A percentile compares a stretch with the other conserved stretches of the same genome.
These are phyloP conservation scores for Pouteria glomerata DNA, from an alignment of 148 eudicot genomes.

Conservation along the genomic window DNA sequence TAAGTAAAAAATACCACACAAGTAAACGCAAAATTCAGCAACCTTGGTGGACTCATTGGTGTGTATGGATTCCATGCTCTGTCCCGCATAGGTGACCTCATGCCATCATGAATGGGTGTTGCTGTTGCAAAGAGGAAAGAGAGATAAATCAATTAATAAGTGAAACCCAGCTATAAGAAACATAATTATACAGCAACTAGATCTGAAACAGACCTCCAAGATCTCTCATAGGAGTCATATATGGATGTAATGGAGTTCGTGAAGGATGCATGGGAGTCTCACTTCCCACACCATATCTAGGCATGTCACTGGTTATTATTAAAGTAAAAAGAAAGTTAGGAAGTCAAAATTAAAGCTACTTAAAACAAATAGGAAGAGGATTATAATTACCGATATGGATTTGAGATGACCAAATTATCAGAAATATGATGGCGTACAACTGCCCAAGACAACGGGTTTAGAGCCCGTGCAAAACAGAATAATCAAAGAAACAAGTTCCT, in stretches of 20 bases:
- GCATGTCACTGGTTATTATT: conserved; percentile 52
- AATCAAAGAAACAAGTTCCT: not conserved
- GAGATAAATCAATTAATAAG: not conserved
- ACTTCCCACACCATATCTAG: conserved; percentile 84
- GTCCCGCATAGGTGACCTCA: conserved; percentile 98
- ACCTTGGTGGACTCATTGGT: conserved; percentile 98
- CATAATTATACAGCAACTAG: not conserved
- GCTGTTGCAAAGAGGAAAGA: conserved; percentile 33
- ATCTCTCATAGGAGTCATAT: conserved; percentile 97
- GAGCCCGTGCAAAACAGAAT: too few relatives aligned
- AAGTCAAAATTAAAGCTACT: not conserved
- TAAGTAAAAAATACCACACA: not conserved
- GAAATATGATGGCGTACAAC: conserved; percentile 79
- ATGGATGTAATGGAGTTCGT: conserved; percentile 91
- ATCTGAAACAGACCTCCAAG: conserved; percentile 54
- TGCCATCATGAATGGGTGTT: conserved; percentile 94
- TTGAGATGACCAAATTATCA: conserved; percentile 66
- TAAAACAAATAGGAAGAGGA: not conserved
- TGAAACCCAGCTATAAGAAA: not conserved
- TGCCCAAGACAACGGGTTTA: conserved; percentile 29
- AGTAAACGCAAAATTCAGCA: conserved; percentile 12
- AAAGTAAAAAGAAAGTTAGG: conserved; percentile 15
- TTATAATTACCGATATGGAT: conserved; percentile 64
- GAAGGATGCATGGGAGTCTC: conserved; percentile 99
- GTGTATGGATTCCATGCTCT: conserved; percentile 98